phyloP scores from a whole-genome alignment of 2,329 filamentous ascomycete species.

The Talaromyces albobiverticillius region DNA sequence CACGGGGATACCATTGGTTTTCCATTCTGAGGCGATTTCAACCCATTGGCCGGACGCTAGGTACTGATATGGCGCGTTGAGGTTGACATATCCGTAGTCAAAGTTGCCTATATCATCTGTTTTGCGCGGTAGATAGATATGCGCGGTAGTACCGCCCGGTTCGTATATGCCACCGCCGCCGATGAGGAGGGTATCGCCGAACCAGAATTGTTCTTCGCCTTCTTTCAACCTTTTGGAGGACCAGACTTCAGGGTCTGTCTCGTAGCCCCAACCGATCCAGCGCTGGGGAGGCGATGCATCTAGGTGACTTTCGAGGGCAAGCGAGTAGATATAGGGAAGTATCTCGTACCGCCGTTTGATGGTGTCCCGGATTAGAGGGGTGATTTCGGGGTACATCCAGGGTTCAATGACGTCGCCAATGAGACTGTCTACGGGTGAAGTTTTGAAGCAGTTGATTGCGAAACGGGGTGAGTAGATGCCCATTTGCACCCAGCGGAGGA shows the following conservation, averaged over 20 bases:
- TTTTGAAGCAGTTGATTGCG: constrained; percentile 78
- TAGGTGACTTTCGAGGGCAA: constrained; percentile 60
- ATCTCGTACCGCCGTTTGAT: constrained; percentile 71
- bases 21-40: constrained; percentile 51
- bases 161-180: constrained; percentile 65
- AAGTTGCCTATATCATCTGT: constrained; percentile 26
- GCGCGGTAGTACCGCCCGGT: constrained; percentile 52
- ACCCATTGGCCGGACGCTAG: constrained; percentile 55
- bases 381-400: constrained; percentile 71
- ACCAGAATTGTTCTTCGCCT: constrained; percentile 71
- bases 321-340: constrained; percentile 68
- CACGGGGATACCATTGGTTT: constrained; percentile 52
- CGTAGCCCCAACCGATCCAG: constrained; percentile 73
- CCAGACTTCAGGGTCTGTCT: constrained; percentile 66
- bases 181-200: constrained; percentile 64
- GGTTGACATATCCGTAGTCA: constrained; percentile 60
- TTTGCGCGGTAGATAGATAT: constrained; percentile 61
- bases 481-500: constrained; percentile 71
- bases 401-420: constrained; percentile 73
- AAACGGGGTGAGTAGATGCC: constrained; percentile 69
- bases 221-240: constrained; percentile 52
- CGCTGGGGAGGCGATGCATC: constrained; percentile 63
- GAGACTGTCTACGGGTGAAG: constrained; percentile 60
- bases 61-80: constrained; percentile 60
- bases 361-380: constrained; percentile 59